Evolutionary conservation across 192 early-diverging fungal species (phyloP), one percentile per base, ranked within the genome.

Genomic region (Spizellomyces sp.): DNA sequence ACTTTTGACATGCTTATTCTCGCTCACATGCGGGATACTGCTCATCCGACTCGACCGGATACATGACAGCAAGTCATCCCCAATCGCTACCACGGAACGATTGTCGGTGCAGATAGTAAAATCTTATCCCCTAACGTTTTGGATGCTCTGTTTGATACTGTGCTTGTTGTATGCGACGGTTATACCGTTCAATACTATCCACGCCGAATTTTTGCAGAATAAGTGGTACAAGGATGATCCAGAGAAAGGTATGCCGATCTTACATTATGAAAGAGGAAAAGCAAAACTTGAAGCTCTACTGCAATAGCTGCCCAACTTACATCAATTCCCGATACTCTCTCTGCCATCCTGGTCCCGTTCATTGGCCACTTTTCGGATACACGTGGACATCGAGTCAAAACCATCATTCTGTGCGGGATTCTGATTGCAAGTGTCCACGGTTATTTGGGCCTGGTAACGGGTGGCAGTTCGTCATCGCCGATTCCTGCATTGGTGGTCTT

Each of bases 131-230:
- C 15, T 65, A 6, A 64, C 75, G 6, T 84, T 85, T 66, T 86
- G 82, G 84, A 66, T 87, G 17, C 42, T 88, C 2, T 63, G 67
- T 7, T 15, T 60, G 9, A 73, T 88, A 48, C 71, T 84, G 47
- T 78, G 86, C 15, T 15, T 81, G 36, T 59, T 87, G 77, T 80
- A 83, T 48, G 88, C 84, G 19, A 81, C 81, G n/a, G 78, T 85
- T 10, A 74, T 86, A 4, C 84, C 88, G 7, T 89, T 89, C 80
- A 87, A 88, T 67, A 85, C 81, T 5, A 87, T 89, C 67, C 88
- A 88, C 62, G 80, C 83, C 4, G 81, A 75, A 17, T 84, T 89
- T 45, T 69, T 89, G 43, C 70, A 82, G 58, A 57, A 65, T 55
- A 84, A 85, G 64, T 89, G 80, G 80, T 89, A 85, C 65, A 79